Evolutionary conservation across 768 basidiomycete species (phyloP).

Genomic region (Artomyces pyxidatus): DNA sequence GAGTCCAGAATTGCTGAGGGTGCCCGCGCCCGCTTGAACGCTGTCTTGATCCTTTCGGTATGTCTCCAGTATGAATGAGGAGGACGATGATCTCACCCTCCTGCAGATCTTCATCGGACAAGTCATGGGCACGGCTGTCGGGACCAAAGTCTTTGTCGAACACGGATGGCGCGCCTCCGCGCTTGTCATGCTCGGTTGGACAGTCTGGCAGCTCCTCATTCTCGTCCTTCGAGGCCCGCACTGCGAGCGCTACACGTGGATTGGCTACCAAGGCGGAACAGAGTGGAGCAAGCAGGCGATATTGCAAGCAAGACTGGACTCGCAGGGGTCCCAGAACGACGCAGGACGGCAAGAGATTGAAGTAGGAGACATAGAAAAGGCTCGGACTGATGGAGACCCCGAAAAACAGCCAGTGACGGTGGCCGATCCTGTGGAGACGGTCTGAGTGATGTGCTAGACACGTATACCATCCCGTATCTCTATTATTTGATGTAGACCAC

Average conservation of each 20-base stretch:
- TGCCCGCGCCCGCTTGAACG: conserved; percentile 8
- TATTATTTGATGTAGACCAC: too few relatives aligned
- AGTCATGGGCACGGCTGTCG: conserved; percentile 29
- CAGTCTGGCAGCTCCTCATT: conserved; percentile 20
- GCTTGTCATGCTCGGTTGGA: conserved; percentile 20
- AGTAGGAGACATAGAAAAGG: too few relatives aligned
- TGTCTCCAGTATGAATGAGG: neutral
- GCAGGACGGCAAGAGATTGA: too few relatives aligned
- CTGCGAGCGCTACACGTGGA: conserved; percentile 8
- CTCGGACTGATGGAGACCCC: too few relatives aligned
- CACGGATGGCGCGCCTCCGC: conserved; percentile 25
- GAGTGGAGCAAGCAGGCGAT: conserved; percentile 10
- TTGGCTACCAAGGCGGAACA: conserved; percentile 9
- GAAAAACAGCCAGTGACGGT: too few relatives aligned
- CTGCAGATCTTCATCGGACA: conserved; percentile 21
- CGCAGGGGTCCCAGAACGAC: too few relatives aligned
- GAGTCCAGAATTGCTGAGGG: conserved; percentile 1
- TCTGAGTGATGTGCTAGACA: too few relatives aligned
- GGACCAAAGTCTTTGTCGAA: conserved; percentile 27
- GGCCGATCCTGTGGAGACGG: too few relatives aligned
- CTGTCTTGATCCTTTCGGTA: conserved; percentile 10
- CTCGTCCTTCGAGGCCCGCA: conserved; percentile 25
- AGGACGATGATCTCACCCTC: neutral
- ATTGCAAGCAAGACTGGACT: too few relatives aligned
- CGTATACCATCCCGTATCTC: too few relatives aligned